Evolutionary conservation across 495 filamentous ascomycete genomes (phyloP), one percentile per base, ranked within the genome.

Genomic region (Beverwykella pulmonaria): DNA sequence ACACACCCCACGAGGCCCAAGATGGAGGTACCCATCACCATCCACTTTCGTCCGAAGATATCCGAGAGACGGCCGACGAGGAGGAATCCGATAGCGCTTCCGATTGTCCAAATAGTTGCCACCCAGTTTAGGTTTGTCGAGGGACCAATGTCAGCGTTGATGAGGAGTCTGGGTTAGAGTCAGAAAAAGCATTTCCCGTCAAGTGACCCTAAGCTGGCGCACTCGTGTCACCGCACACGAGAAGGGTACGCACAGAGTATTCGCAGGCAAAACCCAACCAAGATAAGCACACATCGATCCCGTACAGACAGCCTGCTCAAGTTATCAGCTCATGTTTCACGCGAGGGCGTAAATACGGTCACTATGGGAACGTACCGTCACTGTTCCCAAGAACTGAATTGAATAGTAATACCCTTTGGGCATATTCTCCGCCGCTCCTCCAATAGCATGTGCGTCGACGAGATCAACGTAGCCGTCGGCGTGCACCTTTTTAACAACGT

Each of bases 1-100:
- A 76, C 71, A 59, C 58, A 59, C 20, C 69, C 70, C 10, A 75
- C 17, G 25, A 75, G 61, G 25, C 64, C 62, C 8, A 76, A 50
- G 12, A 71, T 32, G n/a, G 61, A 56, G 22, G 65, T 65, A 17
- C 63, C 69, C 47, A 75, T 69, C 34, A 74, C 63, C 59, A 76
- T 70, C 63, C 64, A 74, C 61, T 69, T 65, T 19, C 75, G 69
- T 26, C 75, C 75, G 57, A 76, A 76, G 61, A 76, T 75, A 36
- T 76, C 75, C 1, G 61, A 69, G 15, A 76, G 69, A 44, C 74
- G 71, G 0, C 74, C 74, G 36, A 74, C 65, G 23, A 76, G 62
- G 3, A 75, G 55, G 49, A 73, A 44, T 3, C 63, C 73, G 41
- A 75, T 67, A 23, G 71, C 63, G 30, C 47, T 57, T 17, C 67